Evolutionary conservation across 306 rosid species (phyloP).

Genomic region (Notholithocarpus densiflorus): DNA sequence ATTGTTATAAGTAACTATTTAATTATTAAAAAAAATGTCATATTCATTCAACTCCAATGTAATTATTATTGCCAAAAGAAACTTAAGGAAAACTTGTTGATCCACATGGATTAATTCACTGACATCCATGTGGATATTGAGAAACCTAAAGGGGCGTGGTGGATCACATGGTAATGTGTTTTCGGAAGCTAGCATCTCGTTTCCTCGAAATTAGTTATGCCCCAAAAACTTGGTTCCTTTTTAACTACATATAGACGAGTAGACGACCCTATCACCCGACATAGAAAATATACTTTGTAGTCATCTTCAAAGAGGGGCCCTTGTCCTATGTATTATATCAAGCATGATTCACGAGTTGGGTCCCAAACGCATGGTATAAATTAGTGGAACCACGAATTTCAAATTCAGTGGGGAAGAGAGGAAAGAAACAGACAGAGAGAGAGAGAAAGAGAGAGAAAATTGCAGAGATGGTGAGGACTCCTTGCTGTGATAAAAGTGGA

Average conservation of each 20-base stretch:
- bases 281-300: not conserved
- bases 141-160: too few relatives aligned
- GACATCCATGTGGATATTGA: too few relatives aligned
- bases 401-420: not conserved
- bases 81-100: too few relatives aligned
- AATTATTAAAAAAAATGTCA: too few relatives aligned
- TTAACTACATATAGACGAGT: not conserved
- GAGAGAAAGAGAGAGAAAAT: not conserved
- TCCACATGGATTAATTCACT: too few relatives aligned
- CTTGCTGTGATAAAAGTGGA: constrained; percentile 55
- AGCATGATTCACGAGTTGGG: not conserved
- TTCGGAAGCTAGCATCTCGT: not conserved
- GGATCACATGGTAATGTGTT: not conserved
- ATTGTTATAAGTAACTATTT: too few relatives aligned
- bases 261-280: too few relatives aligned
- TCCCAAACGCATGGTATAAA: not conserved
- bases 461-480: constrained; percentile 62
- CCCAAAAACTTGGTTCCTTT: not conserved
- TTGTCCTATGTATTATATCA: not conserved
- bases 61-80: too few relatives aligned
- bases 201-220: not conserved
- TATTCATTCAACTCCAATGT: too few relatives aligned
- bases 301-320: not conserved
- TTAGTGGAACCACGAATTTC: not conserved
- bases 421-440: not conserved